A percentile compares a stretch with the other conserved stretches of the same genome.
These are phyloP conservation scores for Epichloe gansuensis DNA, from an alignment of 2,329 filamentous ascomycete genomes.

Conservation along the genomic window DNA sequence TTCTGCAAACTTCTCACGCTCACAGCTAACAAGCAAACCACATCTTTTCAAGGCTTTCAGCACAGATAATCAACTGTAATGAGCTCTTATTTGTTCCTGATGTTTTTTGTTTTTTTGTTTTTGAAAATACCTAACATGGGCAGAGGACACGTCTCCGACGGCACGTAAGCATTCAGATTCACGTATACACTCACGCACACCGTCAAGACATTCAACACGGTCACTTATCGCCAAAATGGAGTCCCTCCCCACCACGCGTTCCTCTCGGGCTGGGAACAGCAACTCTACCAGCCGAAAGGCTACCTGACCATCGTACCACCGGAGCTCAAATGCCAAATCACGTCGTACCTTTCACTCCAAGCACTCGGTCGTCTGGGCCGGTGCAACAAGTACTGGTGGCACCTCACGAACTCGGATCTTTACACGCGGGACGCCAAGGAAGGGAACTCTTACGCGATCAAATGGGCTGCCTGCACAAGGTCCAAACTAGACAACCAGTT, in stretches of 20 bases:
- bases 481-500: background rate
- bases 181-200: background rate
- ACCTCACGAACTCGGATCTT: background rate
- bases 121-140: background rate
- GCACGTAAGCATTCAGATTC: background rate
- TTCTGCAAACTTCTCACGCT: background rate
- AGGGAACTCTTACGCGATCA: background rate
- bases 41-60: background rate
- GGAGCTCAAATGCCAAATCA: background rate
- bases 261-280: background rate
- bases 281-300: background rate
- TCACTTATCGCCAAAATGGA: constrained; percentile 19
- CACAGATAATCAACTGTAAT: background rate
- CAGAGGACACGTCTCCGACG: background rate
- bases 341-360: background rate
- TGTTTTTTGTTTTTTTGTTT: background rate
- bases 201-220: background rate
- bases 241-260: constrained; percentile 16
- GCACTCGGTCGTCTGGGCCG: background rate
- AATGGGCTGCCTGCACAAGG: constrained; percentile 1
- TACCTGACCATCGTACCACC: background rate
- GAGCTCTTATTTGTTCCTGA: background rate
- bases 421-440: background rate
- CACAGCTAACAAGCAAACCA: background rate
- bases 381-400: background rate